A percentile compares a stretch with the other conserved stretches of the same genome.
Conservation (phyloP, 2,329 filamentous ascomycete species). For the Claviceps fusiformis region DNA sequence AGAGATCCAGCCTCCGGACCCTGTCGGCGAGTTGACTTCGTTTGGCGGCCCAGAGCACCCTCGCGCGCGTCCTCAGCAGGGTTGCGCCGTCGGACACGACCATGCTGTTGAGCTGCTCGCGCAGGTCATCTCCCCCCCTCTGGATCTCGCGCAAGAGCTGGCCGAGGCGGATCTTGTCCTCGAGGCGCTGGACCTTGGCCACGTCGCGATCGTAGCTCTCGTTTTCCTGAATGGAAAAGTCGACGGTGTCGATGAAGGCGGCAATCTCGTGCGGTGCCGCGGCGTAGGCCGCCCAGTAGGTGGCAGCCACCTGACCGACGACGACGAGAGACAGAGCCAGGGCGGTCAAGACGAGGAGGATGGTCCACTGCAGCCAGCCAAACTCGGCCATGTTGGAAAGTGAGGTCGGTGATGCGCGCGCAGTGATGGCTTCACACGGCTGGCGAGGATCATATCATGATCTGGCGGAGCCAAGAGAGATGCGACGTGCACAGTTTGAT, state of each 20-base stretch:
- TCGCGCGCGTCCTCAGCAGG: constrained; percentile 32
- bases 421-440: constrained; percentile 6
- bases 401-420: constrained; percentile 10
- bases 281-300: constrained; percentile 41
- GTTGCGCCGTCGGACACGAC: constrained; percentile 31
- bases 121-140: constrained; percentile 44
- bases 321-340: constrained; percentile 42
- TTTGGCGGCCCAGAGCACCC: constrained; percentile 45
- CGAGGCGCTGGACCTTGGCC: constrained; percentile 40
- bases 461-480: constrained; percentile 1
- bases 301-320: constrained; percentile 35
- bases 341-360: constrained; percentile 44
- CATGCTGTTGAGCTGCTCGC: constrained; percentile 43
- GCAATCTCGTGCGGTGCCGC: constrained; percentile 44
- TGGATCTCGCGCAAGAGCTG: constrained; percentile 49
- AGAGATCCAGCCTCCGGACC: constrained; percentile 43
- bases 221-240: constrained; percentile 50
- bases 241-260: constrained; percentile 45
- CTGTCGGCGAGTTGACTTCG: constrained; percentile 41
- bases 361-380: constrained; percentile 40
- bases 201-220: constrained; percentile 51
- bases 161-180: constrained; percentile 47
- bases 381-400: constrained; percentile 34
- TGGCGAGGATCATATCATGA: constrained; percentile 3
- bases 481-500: background rate